phyloP scores from a whole-genome alignment of 2,329 filamentous ascomycete genomes.

The Aspergillus intermedius region DNA sequence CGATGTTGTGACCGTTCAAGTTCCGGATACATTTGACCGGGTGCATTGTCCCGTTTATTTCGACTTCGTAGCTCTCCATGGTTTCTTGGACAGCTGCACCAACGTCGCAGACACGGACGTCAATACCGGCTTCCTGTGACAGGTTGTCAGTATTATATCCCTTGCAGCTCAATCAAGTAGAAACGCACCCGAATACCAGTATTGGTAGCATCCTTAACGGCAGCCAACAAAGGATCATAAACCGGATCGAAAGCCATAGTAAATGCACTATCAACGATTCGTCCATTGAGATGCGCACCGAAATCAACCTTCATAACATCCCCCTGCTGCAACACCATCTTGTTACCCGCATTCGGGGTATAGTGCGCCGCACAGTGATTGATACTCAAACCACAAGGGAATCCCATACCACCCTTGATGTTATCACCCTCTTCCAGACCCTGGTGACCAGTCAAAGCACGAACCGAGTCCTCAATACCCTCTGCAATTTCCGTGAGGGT shows the following conservation, averaged over 20 bases:
- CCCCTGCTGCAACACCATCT: constrained; percentile 57
- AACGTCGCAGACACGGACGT: constrained; percentile 80
- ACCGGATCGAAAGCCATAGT: constrained; percentile 62
- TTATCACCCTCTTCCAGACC: constrained; percentile 73
- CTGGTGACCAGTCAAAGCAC: constrained; percentile 67
- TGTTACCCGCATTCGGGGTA: constrained; percentile 82
- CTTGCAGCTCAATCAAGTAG: neutral
- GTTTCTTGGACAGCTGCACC: constrained; percentile 78
- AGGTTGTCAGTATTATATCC: constrained; percentile 5
- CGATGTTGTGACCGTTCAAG: constrained; percentile 83
- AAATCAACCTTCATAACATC: constrained; percentile 72
- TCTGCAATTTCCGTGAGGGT: constrained; percentile 74
- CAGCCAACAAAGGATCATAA: constrained; percentile 61
- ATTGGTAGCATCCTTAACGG: constrained; percentile 63
- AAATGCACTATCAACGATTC: constrained; percentile 66
- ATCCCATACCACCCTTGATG: constrained; percentile 73
- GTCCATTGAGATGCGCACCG: constrained; percentile 63
- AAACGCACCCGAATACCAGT: constrained; percentile 60
- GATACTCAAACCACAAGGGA: constrained; percentile 75
- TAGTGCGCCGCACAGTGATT: constrained; percentile 85
- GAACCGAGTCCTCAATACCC: constrained; percentile 77
- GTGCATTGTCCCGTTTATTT: constrained; percentile 69
- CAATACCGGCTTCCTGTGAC: constrained; percentile 75
- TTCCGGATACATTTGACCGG: constrained; percentile 82
- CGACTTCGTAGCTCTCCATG: constrained; percentile 89